Conservation (phyloP, 140 eudicot species). For the Anethum foeniculum region DNA sequence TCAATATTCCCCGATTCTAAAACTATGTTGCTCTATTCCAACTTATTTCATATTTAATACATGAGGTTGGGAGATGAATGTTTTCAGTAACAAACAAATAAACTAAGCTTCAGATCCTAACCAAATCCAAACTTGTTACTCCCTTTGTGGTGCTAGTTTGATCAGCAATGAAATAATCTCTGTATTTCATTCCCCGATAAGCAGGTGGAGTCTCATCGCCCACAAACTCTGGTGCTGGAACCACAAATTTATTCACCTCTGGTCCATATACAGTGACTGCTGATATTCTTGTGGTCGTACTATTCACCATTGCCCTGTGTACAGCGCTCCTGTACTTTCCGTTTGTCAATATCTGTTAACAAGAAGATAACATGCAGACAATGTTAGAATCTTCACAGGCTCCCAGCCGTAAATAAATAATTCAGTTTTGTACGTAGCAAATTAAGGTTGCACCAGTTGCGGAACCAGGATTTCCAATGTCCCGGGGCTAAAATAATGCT, state of each 20-base stretch:
- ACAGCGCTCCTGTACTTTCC: conserved; percentile 23
- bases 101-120: background rate
- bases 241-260: conserved; percentile 18
- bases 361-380: background rate
- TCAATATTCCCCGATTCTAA: no score
- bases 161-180: conserved; percentile 14
- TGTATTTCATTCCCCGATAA: conserved; percentile 24
- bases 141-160: background rate
- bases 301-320: conserved; percentile 29
- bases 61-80: no score
- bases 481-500: no score
- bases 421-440: no score
- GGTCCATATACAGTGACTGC: conserved; percentile 19
- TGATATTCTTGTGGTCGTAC: conserved; percentile 21
- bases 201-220: conserved; percentile 7
- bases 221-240: conserved; percentile 18
- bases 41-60: background rate
- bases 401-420: no score
- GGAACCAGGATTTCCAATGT: no score
- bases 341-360: conserved; percentile 24
- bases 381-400: background rate
- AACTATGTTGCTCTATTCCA: no score
- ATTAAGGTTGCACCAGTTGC: no score
- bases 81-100: background rate
- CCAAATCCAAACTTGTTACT: conserved; percentile 6